Evolutionary conservation across 2,329 filamentous ascomycete species (phyloP).

Genomic region (Davidsoniella australis): DNA sequence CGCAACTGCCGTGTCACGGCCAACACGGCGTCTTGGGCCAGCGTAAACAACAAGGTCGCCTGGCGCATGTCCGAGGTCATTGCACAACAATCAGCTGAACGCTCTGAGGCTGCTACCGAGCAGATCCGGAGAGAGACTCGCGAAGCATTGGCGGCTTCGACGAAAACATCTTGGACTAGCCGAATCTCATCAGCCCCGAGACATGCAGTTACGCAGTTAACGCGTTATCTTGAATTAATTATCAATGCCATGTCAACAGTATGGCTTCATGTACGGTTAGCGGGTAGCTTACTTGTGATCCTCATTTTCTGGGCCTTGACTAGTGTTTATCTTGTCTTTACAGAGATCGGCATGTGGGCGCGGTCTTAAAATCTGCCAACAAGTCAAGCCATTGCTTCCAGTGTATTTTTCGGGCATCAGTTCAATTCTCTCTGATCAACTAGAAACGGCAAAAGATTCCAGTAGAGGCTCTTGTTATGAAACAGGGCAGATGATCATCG

Average conservation of each 20-base stretch:
- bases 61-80: slow-evolving; percentile 43
- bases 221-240: no score
- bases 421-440: no score
- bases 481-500: no score
- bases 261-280: slow-evolving; percentile 24
- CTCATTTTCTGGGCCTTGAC: slow-evolving; percentile 32
- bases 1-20: slow-evolving; percentile 35
- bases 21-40: slow-evolving; percentile 51
- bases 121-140: slow-evolving; percentile 18
- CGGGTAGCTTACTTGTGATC: slow-evolving; percentile 29
- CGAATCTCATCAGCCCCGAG: no score
- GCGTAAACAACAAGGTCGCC: slow-evolving; percentile 53
- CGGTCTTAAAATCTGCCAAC: background rate
- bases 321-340: slow-evolving; percentile 31
- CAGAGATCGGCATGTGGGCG: slow-evolving; percentile 26
- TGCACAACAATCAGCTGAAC: slow-evolving; percentile 21
- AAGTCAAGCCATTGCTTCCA: no score
- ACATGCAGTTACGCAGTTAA: no score
- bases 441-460: no score
- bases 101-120: slow-evolving; percentile 9
- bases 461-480: no score
- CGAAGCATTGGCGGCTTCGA: background rate
- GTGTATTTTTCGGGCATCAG: no score
- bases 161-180: no score
- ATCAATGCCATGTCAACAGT: no score